These are phyloP conservation scores for Vaccinium vitisidaea DNA, from an alignment of 148 eudicot genomes.

Conservation along the genomic window DNA sequence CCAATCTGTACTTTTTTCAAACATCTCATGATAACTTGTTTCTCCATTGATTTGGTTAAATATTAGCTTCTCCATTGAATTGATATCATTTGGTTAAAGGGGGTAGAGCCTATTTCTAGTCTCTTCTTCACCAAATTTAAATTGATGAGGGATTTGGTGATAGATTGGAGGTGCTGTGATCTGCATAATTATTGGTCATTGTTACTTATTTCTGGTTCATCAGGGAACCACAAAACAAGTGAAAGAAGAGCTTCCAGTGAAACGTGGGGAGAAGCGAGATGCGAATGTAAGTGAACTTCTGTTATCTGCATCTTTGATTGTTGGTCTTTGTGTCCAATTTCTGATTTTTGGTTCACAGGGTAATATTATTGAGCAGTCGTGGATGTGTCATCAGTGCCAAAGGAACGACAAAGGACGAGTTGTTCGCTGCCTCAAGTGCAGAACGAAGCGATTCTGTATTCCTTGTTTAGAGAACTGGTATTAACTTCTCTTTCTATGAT, in stretches of 20 bases:
- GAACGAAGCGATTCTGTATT: slow-evolving; percentile 36
- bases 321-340: background rate
- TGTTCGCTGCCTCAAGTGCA: slow-evolving; percentile 41
- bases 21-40: background rate
- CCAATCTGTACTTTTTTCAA: background rate
- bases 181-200: background rate
- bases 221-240: background rate
- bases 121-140: background rate
- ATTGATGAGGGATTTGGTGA: background rate
- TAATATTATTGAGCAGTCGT: background rate
- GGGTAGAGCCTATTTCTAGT: background rate
- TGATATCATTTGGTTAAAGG: background rate
- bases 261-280: background rate
- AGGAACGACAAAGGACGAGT: slow-evolving; percentile 51
- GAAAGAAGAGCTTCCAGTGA: slow-evolving; percentile 1
- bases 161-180: background rate
- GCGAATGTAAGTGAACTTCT: background rate
- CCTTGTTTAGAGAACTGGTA: slow-evolving; percentile 24
- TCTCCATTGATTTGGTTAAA: background rate
- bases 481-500: background rate
- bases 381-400: slow-evolving; percentile 62
- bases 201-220: background rate
- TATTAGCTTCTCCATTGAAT: background rate
- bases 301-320: background rate
- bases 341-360: background rate